phyloP scores from a whole-genome alignment of 345 rosid species.

The Corchorus capsularis region DNA sequence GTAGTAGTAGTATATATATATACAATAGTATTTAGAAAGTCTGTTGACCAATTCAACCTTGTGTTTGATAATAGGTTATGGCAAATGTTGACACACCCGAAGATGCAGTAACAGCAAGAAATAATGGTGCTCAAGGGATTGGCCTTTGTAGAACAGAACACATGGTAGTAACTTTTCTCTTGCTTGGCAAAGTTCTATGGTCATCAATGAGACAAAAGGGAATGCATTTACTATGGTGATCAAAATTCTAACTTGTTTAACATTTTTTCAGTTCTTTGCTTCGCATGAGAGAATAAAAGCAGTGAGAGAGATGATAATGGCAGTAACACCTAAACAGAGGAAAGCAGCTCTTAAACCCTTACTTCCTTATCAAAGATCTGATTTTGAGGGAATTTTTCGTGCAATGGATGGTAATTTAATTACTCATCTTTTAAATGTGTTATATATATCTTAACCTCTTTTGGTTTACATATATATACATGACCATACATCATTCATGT shows the following conservation, averaged over 20 bases:
- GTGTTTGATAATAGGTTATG: conserved; percentile 62
- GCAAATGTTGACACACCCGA: conserved; percentile 99
- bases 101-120: conserved; percentile 82
- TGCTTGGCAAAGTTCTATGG: background rate
- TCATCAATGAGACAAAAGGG: no score
- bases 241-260: no score
- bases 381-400: conserved; percentile 89
- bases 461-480: no score
- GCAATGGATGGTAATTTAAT: conserved; percentile 99
- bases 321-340: conserved; percentile 78
- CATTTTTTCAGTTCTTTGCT: conserved; percentile 75
- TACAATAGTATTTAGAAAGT: background rate
- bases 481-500: no score
- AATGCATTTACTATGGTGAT: no score
- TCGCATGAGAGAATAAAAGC: conserved; percentile 85
- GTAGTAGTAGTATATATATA: background rate
- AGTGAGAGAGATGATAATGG: conserved; percentile 98
- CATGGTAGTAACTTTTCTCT: conserved; percentile 54
- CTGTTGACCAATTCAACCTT: conserved; percentile 7
- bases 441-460: no score
- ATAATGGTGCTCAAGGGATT: conserved; percentile 93
- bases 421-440: no score
- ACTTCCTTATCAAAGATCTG: conserved; percentile 89
- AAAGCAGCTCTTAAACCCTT: conserved; percentile 67
- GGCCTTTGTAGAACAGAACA: conserved; percentile 96